These are phyloP conservation scores for Syncephalastrum contaminatum DNA, from an alignment of 371 early-diverging fungal species.

Conservation along the genomic window DNA sequence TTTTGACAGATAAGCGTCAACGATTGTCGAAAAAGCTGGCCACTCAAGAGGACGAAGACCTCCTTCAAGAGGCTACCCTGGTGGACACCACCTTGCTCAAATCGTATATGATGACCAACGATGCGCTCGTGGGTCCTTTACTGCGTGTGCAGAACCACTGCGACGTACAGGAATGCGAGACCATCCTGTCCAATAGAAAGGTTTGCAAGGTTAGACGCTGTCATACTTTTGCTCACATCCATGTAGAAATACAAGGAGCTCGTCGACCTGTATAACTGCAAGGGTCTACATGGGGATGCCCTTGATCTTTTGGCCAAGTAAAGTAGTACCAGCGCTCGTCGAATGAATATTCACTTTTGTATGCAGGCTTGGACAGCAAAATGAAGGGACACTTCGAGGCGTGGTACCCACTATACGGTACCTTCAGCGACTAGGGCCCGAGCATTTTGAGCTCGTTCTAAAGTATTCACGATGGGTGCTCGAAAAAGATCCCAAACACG, in stretches of 20 bases:
- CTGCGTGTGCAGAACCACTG: slow-evolving; percentile 87
- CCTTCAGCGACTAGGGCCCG: slow-evolving; percentile 70
- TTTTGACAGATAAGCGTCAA: slow-evolving; percentile 70
- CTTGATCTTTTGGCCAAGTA: slow-evolving; percentile 71
- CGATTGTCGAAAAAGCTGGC: slow-evolving; percentile 51
- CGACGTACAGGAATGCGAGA: slow-evolving; percentile 80
- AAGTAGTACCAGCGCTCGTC: slow-evolving; percentile 5
- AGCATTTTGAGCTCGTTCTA: slow-evolving; percentile 77
- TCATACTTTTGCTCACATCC: not conserved
- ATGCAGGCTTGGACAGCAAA: slow-evolving; percentile 46
- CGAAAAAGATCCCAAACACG: slow-evolving; percentile 61
- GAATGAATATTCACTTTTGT: slow-evolving; percentile 1
- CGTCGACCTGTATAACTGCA: slow-evolving; percentile 88
- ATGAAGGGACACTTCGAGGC: slow-evolving; percentile 60
- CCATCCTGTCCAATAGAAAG: slow-evolving; percentile 70
- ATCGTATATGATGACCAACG: slow-evolving; percentile 77
- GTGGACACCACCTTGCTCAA: slow-evolving; percentile 91
- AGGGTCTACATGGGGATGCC: slow-evolving; percentile 84
- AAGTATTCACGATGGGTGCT: slow-evolving; percentile 81
- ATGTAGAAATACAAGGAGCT: slow-evolving; percentile 76
- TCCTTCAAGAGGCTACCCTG: slow-evolving; percentile 58
- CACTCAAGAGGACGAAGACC: slow-evolving; percentile 40
- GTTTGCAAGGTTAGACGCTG: slow-evolving; percentile 25
- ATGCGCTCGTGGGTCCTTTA: slow-evolving; percentile 82
- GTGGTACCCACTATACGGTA: slow-evolving; percentile 71